phyloP scores from a whole-genome alignment of 345 rosid species.

The Isatis tinctoria region DNA sequence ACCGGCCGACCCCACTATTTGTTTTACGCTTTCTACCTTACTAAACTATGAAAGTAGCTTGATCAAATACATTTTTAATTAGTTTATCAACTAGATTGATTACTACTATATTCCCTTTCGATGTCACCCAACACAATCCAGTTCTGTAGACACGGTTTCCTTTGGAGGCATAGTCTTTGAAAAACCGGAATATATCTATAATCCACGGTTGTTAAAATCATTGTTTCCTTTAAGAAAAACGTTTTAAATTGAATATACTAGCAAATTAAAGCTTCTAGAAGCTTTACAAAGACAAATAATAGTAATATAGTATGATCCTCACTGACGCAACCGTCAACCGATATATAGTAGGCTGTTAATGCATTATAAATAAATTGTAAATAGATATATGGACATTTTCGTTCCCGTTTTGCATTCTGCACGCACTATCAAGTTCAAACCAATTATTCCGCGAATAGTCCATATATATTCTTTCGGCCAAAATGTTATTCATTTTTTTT shows the following conservation, averaged over 20 bases:
- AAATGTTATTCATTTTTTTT: too few relatives aligned
- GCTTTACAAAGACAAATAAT: background rate
- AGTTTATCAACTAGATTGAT: background rate
- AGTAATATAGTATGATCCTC: background rate
- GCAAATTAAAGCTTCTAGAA: background rate
- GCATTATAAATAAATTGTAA: background rate
- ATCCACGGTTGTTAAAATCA: background rate
- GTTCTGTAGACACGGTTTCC: background rate
- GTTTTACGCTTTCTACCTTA: background rate
- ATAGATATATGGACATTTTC: background rate
- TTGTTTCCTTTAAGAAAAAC: background rate
- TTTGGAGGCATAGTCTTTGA: background rate
- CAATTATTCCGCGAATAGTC: background rate
- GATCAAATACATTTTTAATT: background rate
- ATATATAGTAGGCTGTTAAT: background rate
- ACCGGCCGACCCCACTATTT: background rate
- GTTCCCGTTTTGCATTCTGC: background rate
- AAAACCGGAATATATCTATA: background rate
- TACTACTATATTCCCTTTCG: background rate
- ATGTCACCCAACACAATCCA: background rate
- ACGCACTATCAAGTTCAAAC: conserved; percentile 27
- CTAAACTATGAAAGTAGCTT: background rate
- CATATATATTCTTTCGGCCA: background rate
- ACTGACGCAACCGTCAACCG: conserved; percentile 27
- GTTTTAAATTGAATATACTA: background rate